Evolutionary conservation across 2,329 filamentous ascomycete species (phyloP).

Genomic region (Penicillium sp.): DNA sequence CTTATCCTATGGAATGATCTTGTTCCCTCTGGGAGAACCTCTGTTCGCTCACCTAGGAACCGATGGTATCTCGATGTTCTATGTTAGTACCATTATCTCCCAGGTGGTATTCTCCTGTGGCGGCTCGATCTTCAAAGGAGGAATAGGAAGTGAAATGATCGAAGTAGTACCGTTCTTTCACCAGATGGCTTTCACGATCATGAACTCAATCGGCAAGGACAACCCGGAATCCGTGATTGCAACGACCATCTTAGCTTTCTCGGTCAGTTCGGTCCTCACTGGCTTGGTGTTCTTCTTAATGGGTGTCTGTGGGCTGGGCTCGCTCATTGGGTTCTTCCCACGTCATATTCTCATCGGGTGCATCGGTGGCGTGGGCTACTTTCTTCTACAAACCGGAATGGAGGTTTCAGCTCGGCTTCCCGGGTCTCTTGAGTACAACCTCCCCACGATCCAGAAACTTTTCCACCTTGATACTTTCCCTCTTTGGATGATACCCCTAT

Average conservation of each 20-base stretch:
- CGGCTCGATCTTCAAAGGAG: conserved; percentile 84
- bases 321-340: conserved; percentile 94
- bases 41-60: conserved; percentile 83
- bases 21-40: conserved; percentile 85
- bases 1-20: conserved; percentile 92
- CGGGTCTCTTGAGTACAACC: conserved; percentile 77
- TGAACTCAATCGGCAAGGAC: conserved; percentile 71
- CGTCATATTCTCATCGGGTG: conserved; percentile 95
- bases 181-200: conserved; percentile 92
- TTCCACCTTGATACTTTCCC: conserved; percentile 69
- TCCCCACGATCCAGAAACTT: conserved; percentile 72
- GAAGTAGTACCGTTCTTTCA: conserved; percentile 99
- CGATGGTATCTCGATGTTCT: conserved; percentile 97
- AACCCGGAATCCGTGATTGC: conserved; percentile 84
- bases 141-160: conserved; percentile 94
- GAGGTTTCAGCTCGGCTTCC: conserved; percentile 89
- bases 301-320: conserved; percentile 81
- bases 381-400: conserved; percentile 84
- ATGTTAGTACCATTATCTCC: conserved; percentile 92
- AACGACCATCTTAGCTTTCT: conserved; percentile 89
- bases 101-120: conserved; percentile 83
- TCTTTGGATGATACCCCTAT: conserved; percentile 79
- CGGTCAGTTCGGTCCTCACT: conserved; percentile 85
- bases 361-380: conserved; percentile 95
- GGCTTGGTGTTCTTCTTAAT: conserved; percentile 89